phyloP scores from a whole-genome alignment of 2,329 filamentous ascomycete genomes.

The Talaromyces amestolkiae region DNA sequence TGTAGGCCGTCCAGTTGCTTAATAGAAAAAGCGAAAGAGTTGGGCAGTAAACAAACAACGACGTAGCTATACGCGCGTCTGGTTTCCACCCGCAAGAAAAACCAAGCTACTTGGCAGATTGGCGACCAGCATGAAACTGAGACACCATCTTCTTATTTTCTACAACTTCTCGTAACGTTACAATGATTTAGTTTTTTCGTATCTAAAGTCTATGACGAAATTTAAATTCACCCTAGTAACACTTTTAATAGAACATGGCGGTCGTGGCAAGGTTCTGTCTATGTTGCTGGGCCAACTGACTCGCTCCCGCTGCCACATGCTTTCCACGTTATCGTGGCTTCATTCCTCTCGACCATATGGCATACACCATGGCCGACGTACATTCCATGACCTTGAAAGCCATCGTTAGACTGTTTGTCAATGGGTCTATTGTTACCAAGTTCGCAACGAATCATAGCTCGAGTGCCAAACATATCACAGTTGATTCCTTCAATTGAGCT shows the following conservation, averaged over 20 bases:
- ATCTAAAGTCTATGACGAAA: not conserved
- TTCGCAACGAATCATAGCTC: not conserved
- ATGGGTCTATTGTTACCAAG: too few relatives aligned
- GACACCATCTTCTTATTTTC: not conserved
- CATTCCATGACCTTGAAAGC: not conserved
- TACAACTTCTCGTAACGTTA: too few relatives aligned
- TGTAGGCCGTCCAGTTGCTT: not conserved
- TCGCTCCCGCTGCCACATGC: not conserved
- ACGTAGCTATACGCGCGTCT: not conserved
- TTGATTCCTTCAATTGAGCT: not conserved
- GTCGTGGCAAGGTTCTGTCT: not conserved
- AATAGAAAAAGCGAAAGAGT: not conserved
- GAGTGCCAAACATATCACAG: not conserved
- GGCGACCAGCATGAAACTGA: not conserved
- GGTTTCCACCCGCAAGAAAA: conserved; percentile 3
- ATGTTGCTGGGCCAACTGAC: not conserved
- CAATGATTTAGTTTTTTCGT: not conserved
- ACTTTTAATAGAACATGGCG: not conserved
- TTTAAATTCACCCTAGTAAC: not conserved
- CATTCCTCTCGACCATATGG: not conserved
- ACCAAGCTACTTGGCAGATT: conserved; percentile 8
- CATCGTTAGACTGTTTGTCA: too few relatives aligned
- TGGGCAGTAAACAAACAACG: conserved; percentile 5
- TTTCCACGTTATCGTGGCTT: not conserved
- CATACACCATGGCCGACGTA: not conserved